A percentile compares a stretch with the other conserved stretches of the same genome.
Conservation (phyloP, 176 grass and related monocot genomes). For the Aechmea fasciata region DNA sequence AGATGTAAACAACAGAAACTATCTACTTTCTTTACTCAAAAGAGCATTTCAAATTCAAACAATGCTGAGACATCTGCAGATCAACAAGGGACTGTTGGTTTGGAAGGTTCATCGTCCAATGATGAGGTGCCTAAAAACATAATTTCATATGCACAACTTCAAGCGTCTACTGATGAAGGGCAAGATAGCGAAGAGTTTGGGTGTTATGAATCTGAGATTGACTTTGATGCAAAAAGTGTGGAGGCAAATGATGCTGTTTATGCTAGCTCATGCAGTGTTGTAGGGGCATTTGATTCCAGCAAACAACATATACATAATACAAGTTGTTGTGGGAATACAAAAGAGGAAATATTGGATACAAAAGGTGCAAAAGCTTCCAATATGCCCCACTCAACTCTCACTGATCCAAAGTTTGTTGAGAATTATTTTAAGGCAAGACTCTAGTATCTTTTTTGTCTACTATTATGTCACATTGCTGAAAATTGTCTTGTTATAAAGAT, state of each 20-base stretch:
- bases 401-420: slow-evolving; percentile 92
- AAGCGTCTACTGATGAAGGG: slow-evolving; percentile 29
- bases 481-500: too few relatives aligned
- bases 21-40: slow-evolving; percentile 77
- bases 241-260: slow-evolving; percentile 28
- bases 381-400: slow-evolving; percentile 63
- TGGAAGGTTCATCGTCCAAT: slow-evolving; percentile 22
- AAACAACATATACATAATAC: slow-evolving; percentile 32
- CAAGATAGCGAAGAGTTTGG: slow-evolving; percentile 20
- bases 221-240: slow-evolving; percentile 31
- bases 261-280: slow-evolving; percentile 16
- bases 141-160: slow-evolving; percentile 25
- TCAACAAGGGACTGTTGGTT: slow-evolving; percentile 11
- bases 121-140: slow-evolving; percentile 25
- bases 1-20: slow-evolving; percentile 75
- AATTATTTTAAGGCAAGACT: slow-evolving; percentile 82
- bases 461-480: neutral
- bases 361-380: slow-evolving; percentile 35
- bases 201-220: slow-evolving; percentile 23
- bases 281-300: slow-evolving; percentile 28
- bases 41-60: slow-evolving; percentile 23
- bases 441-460: neutral
- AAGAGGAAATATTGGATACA: slow-evolving; percentile 19
- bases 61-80: slow-evolving; percentile 21
- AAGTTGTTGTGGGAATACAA: slow-evolving; percentile 15